Conservation (phyloP, 2,329 filamentous ascomycete genomes). For the Ceratocystis cacaofunesta region DNA sequence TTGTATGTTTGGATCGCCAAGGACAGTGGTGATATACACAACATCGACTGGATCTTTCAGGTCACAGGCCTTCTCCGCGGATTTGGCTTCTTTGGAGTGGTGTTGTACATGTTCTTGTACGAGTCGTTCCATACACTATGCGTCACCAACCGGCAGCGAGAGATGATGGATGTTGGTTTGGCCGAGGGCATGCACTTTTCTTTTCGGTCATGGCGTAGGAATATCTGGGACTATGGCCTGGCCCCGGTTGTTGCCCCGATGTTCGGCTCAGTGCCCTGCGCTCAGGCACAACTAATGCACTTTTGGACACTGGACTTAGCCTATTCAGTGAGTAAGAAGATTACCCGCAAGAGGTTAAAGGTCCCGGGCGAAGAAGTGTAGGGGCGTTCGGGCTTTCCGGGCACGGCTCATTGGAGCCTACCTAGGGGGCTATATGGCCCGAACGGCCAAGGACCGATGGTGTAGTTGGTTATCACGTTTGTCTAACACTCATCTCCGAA, state of each 20-base stretch:
- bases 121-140: constrained; percentile 51
- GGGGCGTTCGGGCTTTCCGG: background rate
- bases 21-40: constrained; percentile 34
- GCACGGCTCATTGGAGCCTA: background rate
- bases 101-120: constrained; percentile 50
- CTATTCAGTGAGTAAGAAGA: constrained; percentile 59
- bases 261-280: constrained; percentile 51
- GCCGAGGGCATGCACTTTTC: constrained; percentile 52
- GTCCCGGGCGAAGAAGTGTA: background rate
- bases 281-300: constrained; percentile 53
- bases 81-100: constrained; percentile 46
- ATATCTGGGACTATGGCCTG: constrained; percentile 47
- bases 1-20: constrained; percentile 43
- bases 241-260: constrained; percentile 53
- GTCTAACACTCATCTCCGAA: constrained; percentile 6
- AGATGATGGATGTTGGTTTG: constrained; percentile 52
- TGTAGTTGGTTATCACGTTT: constrained; percentile 13
- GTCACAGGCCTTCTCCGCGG: constrained; percentile 46
- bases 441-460: constrained; percentile 7
- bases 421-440: background rate
- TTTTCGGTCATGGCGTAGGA: constrained; percentile 38
- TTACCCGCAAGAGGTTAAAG: constrained; percentile 28
- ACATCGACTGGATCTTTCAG: constrained; percentile 44
- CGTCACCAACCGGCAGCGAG: constrained; percentile 43
- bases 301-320: constrained; percentile 55